Evolutionary conservation across 441 rosid genomes (phyloP).

Genomic region (Erodium moschatum): DNA sequence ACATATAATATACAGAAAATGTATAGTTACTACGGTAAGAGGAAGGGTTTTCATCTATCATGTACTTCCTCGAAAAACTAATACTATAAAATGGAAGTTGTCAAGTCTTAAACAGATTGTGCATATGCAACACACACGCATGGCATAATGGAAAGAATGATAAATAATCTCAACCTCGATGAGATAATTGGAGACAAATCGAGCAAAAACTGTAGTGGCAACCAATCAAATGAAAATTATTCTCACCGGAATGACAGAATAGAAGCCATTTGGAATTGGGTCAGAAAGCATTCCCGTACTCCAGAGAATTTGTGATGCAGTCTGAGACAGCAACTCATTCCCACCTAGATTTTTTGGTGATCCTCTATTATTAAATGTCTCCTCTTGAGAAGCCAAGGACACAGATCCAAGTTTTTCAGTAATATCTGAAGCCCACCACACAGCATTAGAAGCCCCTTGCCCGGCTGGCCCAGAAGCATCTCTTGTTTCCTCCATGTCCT

Average conservation of each 20-base stretch:
- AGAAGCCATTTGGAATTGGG: constrained; percentile 83
- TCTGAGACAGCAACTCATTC: constrained; percentile 54
- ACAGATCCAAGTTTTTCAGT: constrained; percentile 68
- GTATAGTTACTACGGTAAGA: not conserved
- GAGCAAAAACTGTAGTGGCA: not conserved
- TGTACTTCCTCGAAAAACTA: not conserved
- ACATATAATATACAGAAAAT: not conserved
- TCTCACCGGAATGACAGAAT: constrained; percentile 81
- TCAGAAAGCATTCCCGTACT: constrained; percentile 78
- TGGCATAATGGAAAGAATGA: not conserved
- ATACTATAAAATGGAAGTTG: not conserved
- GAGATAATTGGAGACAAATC: constrained; percentile 8
- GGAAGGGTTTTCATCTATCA: not conserved
- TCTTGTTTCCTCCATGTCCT: constrained; percentile 76
- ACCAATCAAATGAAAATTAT: constrained; percentile 13
- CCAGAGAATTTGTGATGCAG: constrained; percentile 92
- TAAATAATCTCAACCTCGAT: not conserved
- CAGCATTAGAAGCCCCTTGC: constrained; percentile 59
- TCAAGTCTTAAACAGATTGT: not conserved
- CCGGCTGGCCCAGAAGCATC: constrained; percentile 65
- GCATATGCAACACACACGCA: not conserved
- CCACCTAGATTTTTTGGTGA: constrained; percentile 56
- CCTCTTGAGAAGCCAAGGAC: constrained; percentile 71
- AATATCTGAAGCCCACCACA: constrained; percentile 84
- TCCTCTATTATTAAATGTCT: constrained; percentile 44